Evolutionary conservation across 768 basidiomycete species (phyloP), one percentile per base, ranked within the genome.

Genomic region (Psilocybe cyanescens): DNA sequence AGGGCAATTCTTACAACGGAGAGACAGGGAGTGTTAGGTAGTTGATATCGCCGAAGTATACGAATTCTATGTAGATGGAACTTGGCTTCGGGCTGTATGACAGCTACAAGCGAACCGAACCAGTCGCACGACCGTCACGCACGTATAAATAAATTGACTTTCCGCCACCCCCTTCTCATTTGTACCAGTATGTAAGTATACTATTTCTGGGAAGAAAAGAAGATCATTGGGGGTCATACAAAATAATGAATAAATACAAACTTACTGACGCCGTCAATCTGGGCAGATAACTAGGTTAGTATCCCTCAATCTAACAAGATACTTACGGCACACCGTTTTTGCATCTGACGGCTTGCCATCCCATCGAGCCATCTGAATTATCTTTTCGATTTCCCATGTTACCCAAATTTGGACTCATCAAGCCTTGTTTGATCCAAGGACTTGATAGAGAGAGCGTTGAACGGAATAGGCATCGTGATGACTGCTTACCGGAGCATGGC

Each of bases 371-470:
- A 14, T 12, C 24, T 53, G 51, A 33, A 6, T 35, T 35, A 35
- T 35, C 31, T 37, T 17, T 17, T 53, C 51, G 51, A 53, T 33
- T 33, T 30, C 28, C 30, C 49, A 51, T 51, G 28, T 49, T 51
- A 9, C 30, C 50, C n/a, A 51, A 11, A 53, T 53, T n/a, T 53
- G 33, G 51, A 0, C 6, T 28, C 3, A 35, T 4, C 51, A n/a
- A 19, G n/a, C 31, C 33, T 53, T 53, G 31, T 53, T 53, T 53
- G 51, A 53, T 53, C 51, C 16, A 53, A 53, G 51, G 51, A 53
- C 30, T 5, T 35, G 47, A 47, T 16, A 24, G 46, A 7, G 46
- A 47, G 48, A 49, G 48, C 48, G 17, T 39, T 44, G 30, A 31
- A 12, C 6, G 33, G 29, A 53, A 33, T 53, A 53, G 51, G 51